Percentiles rank a stretch among this genome's conserved stretches.
These are phyloP conservation scores for Calocybe indica DNA, from an alignment of 768 basidiomycete species.

Conservation along the genomic window DNA sequence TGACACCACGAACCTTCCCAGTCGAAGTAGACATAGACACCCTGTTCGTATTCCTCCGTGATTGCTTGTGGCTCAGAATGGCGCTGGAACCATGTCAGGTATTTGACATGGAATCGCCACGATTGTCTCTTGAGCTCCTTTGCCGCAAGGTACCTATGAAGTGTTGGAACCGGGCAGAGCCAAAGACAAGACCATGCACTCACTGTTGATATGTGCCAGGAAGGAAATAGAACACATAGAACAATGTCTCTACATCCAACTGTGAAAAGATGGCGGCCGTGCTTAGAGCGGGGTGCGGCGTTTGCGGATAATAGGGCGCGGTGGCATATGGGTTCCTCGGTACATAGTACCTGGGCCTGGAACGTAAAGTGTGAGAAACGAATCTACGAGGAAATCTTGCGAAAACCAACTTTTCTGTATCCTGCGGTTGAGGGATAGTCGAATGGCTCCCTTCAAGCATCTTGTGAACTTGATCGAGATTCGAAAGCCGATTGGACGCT, in stretches of 20 bases:
- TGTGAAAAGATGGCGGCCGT: conserved; percentile 83
- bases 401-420: conserved; percentile 81
- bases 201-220: conserved; percentile 98
- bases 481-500: conserved; percentile 81
- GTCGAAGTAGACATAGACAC: conserved; percentile 98
- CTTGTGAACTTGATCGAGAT: conserved; percentile 87
- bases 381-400: conserved; percentile 1
- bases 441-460: conserved; percentile 89
- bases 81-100: conserved; percentile 99
- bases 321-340: conserved; percentile 89
- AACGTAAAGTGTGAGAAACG: conserved; percentile 6
- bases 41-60: conserved; percentile 99
- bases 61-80: conserved; percentile 98
- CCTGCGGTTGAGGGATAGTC: conserved; percentile 85
- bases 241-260: conserved; percentile 94
- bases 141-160: conserved; percentile 81
- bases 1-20: conserved; percentile 99
- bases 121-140: conserved; percentile 96
- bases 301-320: conserved; percentile 92
- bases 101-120: conserved; percentile 99
- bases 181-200: conserved; percentile 18
- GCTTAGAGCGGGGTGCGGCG: conserved; percentile 73
- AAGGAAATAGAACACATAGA: conserved; percentile 98
- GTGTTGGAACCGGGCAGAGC: conserved; percentile 2
- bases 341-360: conserved; percentile 93